phyloP scores from a whole-genome alignment of 2,329 filamentous ascomycete species.

The Coleophoma crateriformis region DNA sequence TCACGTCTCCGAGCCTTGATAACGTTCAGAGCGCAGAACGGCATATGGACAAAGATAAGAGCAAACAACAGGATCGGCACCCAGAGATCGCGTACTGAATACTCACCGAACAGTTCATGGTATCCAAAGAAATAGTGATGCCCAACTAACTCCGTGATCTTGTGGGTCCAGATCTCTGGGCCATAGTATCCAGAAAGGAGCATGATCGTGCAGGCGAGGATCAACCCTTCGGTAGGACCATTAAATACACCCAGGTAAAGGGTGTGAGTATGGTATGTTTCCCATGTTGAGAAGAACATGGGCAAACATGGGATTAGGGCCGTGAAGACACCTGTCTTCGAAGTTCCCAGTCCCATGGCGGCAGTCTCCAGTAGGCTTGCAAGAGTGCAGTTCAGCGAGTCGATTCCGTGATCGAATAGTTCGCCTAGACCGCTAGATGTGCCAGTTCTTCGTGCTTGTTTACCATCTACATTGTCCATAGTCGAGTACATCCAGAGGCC shows the following conservation, averaged over 20 bases:
- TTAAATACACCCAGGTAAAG: constrained; percentile 96
- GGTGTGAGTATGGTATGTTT: constrained; percentile 98
- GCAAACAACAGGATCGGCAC: constrained; percentile 62
- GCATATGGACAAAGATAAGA: constrained; percentile 70
- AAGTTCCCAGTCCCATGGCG: constrained; percentile 85
- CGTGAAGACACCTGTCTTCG: constrained; percentile 82
- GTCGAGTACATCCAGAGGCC: constrained; percentile 99
- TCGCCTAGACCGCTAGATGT: constrained; percentile 94
- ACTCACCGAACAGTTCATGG: constrained; percentile 57
- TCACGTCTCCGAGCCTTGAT: constrained; percentile 66
- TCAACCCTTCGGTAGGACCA: constrained; percentile 89
- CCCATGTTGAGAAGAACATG: constrained; percentile 99
- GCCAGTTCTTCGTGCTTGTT: constrained; percentile 90
- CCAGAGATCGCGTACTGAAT: constrained; percentile 85
- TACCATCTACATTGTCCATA: constrained; percentile 98
- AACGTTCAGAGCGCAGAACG: constrained; percentile 86
- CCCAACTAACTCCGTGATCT: constrained; percentile 65
- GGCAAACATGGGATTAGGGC: constrained; percentile 85
- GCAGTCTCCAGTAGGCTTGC: constrained; percentile 87
- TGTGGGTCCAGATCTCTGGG: constrained; percentile 78
- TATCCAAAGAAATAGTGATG: constrained; percentile 45
- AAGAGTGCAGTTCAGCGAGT: constrained; percentile 94
- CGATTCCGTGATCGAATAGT: constrained; percentile 97
- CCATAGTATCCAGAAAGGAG: constrained; percentile 81
- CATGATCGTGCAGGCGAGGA: constrained; percentile 86